Conservation (phyloP, 192 early-diverging fungal species). For the Coemansia sp. region DNA sequence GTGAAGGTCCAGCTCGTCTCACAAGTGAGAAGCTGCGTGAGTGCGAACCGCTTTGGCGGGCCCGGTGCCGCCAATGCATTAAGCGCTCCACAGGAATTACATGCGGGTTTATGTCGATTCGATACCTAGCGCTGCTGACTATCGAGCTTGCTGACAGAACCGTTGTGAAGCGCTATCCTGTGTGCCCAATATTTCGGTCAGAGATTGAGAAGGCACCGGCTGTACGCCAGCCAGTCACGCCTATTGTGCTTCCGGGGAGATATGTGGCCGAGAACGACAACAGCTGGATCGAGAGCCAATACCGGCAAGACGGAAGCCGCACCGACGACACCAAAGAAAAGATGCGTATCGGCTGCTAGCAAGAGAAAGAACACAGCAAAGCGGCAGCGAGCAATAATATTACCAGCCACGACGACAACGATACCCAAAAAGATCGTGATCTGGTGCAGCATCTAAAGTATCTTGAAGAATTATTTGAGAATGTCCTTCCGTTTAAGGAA, state of each 20-base stretch:
- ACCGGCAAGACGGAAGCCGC: not conserved
- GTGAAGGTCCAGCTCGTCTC: slow-evolving; percentile 19
- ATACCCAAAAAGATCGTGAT: not conserved
- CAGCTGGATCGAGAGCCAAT: slow-evolving; percentile 34
- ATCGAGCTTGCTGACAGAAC: slow-evolving; percentile 18
- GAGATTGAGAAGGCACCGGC: slow-evolving; percentile 24
- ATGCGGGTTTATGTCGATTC: slow-evolving; percentile 21
- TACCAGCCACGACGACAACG: not conserved
- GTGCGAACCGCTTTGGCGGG: slow-evolving; percentile 10
- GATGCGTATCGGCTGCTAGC: not conserved
- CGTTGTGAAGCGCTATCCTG: slow-evolving; percentile 12
- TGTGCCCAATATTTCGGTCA: slow-evolving; percentile 31
- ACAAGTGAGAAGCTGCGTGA: slow-evolving; percentile 15
- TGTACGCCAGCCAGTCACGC: slow-evolving; percentile 18
- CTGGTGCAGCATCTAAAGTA: slow-evolving; percentile 1
- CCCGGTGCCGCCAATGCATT: slow-evolving; percentile 40
- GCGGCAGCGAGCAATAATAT: not conserved
- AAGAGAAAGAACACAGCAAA: not conserved
- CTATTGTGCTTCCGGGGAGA: slow-evolving; percentile 29
- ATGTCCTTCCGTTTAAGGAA: slow-evolving; percentile 50
- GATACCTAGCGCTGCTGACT: slow-evolving; percentile 23
- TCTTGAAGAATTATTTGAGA: not conserved
- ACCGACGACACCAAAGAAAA: not conserved
- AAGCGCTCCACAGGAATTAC: slow-evolving; percentile 11
- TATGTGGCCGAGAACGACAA: slow-evolving; percentile 17